Conservation (phyloP, 257 asterid species). For the Anisodus tanguticus region DNA sequence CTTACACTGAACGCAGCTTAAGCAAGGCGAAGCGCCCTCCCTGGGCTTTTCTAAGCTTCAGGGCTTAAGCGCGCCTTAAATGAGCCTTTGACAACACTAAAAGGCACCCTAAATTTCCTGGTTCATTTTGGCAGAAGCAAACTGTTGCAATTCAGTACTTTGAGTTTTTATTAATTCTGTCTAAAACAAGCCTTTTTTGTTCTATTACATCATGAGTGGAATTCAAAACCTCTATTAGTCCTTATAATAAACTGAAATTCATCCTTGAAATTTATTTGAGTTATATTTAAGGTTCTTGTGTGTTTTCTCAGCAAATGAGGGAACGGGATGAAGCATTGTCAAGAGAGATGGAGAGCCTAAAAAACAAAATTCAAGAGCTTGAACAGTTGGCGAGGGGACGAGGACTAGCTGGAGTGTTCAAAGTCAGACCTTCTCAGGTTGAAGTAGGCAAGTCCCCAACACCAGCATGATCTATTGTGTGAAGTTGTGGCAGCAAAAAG, state of each 20-base stretch:
- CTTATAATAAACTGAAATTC: background rate
- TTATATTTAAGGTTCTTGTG: background rate
- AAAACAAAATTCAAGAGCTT: slow-evolving; percentile 47
- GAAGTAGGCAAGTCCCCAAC: slow-evolving; percentile 40
- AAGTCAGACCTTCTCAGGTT: slow-evolving; percentile 35
- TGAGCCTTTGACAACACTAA: too few relatives aligned
- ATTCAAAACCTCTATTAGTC: background rate
- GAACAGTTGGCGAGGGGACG: slow-evolving; percentile 52
- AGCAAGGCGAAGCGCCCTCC: too few relatives aligned
- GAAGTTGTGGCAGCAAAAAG: slow-evolving; percentile 11
- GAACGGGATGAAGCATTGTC: slow-evolving; percentile 49
- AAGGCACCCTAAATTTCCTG: background rate
- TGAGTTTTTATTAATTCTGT: slow-evolving; percentile 4
- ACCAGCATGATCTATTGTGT: slow-evolving; percentile 29
- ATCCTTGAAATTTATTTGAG: slow-evolving; percentile 6
- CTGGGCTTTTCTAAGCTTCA: too few relatives aligned
- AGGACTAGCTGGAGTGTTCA: slow-evolving; percentile 52
- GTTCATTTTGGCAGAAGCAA: background rate
- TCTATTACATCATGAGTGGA: slow-evolving; percentile 24
- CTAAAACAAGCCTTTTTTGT: background rate
- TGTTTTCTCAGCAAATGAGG: slow-evolving; percentile 42
- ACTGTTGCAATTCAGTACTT: background rate
- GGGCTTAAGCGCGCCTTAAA: too few relatives aligned
- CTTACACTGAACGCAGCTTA: too few relatives aligned
- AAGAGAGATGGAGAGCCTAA: slow-evolving; percentile 47